phyloP scores from a whole-genome alignment of 768 basidiomycete genomes.

The Fistulinella prunicolor region DNA sequence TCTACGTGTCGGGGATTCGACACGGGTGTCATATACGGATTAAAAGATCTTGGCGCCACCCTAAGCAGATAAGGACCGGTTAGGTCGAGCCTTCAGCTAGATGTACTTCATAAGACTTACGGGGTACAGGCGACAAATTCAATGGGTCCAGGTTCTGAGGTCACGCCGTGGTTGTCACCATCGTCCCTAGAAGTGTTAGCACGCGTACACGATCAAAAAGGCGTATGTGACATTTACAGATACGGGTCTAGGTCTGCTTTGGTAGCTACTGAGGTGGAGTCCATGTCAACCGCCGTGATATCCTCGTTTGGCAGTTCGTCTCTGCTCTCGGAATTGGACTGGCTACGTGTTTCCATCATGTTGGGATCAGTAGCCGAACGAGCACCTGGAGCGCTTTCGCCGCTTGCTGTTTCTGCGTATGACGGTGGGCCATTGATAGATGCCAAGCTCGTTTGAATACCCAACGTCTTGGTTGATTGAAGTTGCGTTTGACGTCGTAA shows the following conservation, averaged over 20 bases:
- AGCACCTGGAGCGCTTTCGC: neutral
- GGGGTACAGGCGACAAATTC: constrained; percentile 13
- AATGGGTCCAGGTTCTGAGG: neutral
- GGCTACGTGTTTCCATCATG: neutral
- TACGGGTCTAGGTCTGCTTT: constrained; percentile 8
- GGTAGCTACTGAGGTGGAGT: neutral
- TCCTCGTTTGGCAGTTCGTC: neutral
- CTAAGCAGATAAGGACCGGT: constrained; percentile 1
- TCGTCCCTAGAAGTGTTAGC: constrained; percentile 1
- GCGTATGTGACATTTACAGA: constrained; percentile 9
- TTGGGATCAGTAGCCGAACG: neutral
- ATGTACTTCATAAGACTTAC: constrained; percentile 8
- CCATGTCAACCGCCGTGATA: neutral
- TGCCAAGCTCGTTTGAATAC: constrained; percentile 19
- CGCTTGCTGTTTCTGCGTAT: neutral
- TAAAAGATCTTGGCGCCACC: constrained; percentile 13
- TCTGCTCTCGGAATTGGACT: neutral
- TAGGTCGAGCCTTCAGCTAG: neutral
- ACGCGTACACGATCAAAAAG: neutral
- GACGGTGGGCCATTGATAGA: neutral
- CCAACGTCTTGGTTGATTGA: constrained; percentile 14
- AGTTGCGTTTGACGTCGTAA: constrained; percentile 1
- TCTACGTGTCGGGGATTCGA: constrained; percentile 20
- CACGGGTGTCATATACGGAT: constrained; percentile 26
- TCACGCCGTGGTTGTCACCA: neutral